Evolutionary conservation across 1,284 basidiomycete genomes (phyloP).

Genomic region (Microbotryum intermedium): DNA sequence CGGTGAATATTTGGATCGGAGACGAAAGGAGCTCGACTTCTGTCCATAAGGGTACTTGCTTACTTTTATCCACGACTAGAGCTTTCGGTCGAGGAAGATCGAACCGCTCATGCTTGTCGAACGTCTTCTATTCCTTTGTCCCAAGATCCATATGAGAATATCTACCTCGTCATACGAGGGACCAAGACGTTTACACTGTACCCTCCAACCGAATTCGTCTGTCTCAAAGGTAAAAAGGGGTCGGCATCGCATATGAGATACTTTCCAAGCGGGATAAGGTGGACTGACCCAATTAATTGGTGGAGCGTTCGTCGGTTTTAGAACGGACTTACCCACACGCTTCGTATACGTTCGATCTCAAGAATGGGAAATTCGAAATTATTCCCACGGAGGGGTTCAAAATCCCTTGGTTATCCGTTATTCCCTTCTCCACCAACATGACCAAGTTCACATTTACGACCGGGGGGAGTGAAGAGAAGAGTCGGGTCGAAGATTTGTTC

Average conservation of each 20-base stretch:
- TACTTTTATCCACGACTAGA: slow-evolving; percentile 13
- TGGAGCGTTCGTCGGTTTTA: slow-evolving; percentile 66
- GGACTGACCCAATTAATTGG: no score
- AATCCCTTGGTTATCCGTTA: no score
- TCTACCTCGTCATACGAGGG: slow-evolving; percentile 76
- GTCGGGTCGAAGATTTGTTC: no score
- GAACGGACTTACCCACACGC: slow-evolving; percentile 63
- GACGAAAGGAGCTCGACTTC: slow-evolving; percentile 65
- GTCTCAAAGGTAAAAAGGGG: slow-evolving; percentile 62
- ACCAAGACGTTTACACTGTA: slow-evolving; percentile 74
- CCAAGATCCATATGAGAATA: slow-evolving; percentile 81
- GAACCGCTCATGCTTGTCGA: no score
- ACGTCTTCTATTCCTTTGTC: not conserved
- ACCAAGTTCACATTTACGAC: no score
- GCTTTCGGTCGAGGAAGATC: not conserved
- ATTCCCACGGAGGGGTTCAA: no score
- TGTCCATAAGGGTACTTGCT: slow-evolving; percentile 73
- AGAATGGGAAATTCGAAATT: slow-evolving; percentile 10
- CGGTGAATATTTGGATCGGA: slow-evolving; percentile 87
- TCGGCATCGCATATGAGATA: no score
- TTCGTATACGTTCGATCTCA: slow-evolving; percentile 39
- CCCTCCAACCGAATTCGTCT: slow-evolving; percentile 77
- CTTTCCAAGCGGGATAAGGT: no score
- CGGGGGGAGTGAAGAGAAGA: no score
- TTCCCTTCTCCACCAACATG: no score